Evolutionary conservation across 495 filamentous ascomycete species (phyloP).

Genomic region (Diplogelasinospora grovesii): DNA sequence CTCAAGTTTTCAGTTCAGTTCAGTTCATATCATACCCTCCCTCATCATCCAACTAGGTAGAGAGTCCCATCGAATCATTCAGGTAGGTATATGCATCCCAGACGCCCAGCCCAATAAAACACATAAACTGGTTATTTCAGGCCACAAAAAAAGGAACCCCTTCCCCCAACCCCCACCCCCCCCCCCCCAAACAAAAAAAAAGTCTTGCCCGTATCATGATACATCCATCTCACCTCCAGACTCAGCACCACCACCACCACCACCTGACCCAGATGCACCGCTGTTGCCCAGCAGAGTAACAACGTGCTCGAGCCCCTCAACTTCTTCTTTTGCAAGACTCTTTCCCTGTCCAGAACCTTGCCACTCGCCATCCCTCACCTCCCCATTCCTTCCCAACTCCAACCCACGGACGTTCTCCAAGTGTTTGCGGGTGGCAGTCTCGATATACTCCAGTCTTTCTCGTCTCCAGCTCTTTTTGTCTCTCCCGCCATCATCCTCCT

Average conservation of each 20-base stretch:
- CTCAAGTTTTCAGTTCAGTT: too few species aligned
- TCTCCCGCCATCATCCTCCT: conserved; percentile 6
- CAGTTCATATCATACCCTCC: too few species aligned
- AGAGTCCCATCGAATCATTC: too few species aligned
- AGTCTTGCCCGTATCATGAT: conserved; percentile 10
- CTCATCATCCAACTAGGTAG: too few species aligned
- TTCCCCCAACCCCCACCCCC: too few species aligned
- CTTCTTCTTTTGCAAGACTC: conserved; percentile 39
- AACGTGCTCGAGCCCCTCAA: conserved; percentile 46
- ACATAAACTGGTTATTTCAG: too few species aligned
- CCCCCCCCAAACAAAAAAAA: background rate
- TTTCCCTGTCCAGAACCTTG: conserved; percentile 32
- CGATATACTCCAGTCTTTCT: conserved; percentile 68
- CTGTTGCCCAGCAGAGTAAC: conserved; percentile 34
- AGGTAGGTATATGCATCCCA: too few species aligned
- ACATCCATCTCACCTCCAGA: conserved; percentile 19
- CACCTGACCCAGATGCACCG: too few species aligned
- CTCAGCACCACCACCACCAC: background rate
- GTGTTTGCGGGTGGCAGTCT: conserved; percentile 55
- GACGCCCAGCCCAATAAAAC: too few species aligned
- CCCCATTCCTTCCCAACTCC: conserved; percentile 49
- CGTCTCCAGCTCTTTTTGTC: conserved; percentile 41
- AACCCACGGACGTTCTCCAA: conserved; percentile 48
- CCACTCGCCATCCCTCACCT: conserved; percentile 53
- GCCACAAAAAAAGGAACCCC: too few species aligned